Conservation (phyloP, 1,284 basidiomycete genomes). For the Lignosus rhinocerotis region DNA sequence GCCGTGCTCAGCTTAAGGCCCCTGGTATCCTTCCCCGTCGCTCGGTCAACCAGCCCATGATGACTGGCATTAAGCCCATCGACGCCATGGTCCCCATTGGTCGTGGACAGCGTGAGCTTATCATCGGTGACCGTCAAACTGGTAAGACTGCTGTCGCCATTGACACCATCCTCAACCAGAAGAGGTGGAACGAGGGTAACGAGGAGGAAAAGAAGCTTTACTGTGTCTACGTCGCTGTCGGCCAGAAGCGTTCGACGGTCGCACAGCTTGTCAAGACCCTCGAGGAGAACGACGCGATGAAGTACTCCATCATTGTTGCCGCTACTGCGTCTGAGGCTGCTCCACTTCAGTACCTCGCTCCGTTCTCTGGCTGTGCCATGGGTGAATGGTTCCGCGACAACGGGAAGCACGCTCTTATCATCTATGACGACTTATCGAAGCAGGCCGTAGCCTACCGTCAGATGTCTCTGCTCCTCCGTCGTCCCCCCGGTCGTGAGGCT, state of each 20-base stretch:
- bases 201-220: slow-evolving; percentile 98
- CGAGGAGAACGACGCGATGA: slow-evolving; percentile 99
- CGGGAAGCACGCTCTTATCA: slow-evolving; percentile 95
- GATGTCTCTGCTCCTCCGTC: slow-evolving; percentile 99
- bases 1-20: slow-evolving; percentile 97
- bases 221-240: slow-evolving; percentile 99
- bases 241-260: slow-evolving; percentile 99
- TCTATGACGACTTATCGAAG: slow-evolving; percentile 99
- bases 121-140: slow-evolving; percentile 99
- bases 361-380: slow-evolving; percentile 99
- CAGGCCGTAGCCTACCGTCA: slow-evolving; percentile 99
- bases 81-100: slow-evolving; percentile 99
- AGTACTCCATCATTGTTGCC: slow-evolving; percentile 98
- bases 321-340: slow-evolving; percentile 99
- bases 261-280: slow-evolving; percentile 99
- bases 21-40: slow-evolving; percentile 98
- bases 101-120: slow-evolving; percentile 99
- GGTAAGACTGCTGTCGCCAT: slow-evolving; percentile 99
- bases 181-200: slow-evolving; percentile 97
- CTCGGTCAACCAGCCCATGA: slow-evolving; percentile 99
- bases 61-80: slow-evolving; percentile 99
- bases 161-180: slow-evolving; percentile 99
- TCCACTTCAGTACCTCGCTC: slow-evolving; percentile 97
- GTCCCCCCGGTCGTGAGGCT: slow-evolving; percentile 99
- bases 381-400: slow-evolving; percentile 99